Evolutionary conservation across 768 basidiomycete genomes (phyloP).

Genomic region (Stropharia rugosoannulata): DNA sequence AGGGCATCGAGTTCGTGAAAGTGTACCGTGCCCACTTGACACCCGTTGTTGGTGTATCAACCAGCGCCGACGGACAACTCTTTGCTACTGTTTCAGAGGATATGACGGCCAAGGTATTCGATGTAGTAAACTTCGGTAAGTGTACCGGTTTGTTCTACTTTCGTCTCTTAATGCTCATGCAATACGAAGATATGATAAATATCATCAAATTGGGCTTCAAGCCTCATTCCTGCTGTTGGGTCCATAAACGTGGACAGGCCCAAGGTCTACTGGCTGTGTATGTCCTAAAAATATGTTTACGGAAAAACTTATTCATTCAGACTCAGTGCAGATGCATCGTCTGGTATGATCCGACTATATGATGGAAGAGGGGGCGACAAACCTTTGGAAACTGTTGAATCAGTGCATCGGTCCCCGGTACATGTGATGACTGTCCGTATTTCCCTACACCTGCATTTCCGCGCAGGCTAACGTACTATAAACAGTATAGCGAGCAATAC

Average conservation of each 20-base stretch:
- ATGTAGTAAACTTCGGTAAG: conserved; percentile 96
- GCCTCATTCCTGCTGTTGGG: conserved; percentile 93
- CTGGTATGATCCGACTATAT: conserved; percentile 81
- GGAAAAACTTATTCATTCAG: conserved; percentile 13
- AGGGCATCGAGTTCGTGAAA: conserved; percentile 97
- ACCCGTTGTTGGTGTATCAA: conserved; percentile 76
- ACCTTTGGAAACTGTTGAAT: conserved; percentile 74
- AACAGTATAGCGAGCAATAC: conserved; percentile 86
- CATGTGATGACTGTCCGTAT: conserved; percentile 83
- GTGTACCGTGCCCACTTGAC: conserved; percentile 92
- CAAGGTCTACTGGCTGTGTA: conserved; percentile 88
- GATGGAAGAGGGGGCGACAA: conserved; percentile 86
- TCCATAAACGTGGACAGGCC: conserved; percentile 85
- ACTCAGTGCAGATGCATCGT: conserved; percentile 72
- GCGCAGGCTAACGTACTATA: conserved; percentile 3
- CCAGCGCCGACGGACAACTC: conserved; percentile 88
- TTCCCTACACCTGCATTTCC: neutral
- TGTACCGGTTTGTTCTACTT: neutral
- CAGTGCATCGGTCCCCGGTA: conserved; percentile 84
- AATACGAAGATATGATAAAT: conserved; percentile 90
- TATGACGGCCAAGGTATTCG: conserved; percentile 92
- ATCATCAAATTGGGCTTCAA: conserved; percentile 87
- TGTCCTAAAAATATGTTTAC: conserved; percentile 19
- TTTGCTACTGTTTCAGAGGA: conserved; percentile 93
- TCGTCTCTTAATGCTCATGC: neutral